Evolutionary conservation across 2,329 filamentous ascomycete genomes (phyloP), one percentile per base, ranked within the genome.

Genomic region (Aspergillus tubingensis): DNA sequence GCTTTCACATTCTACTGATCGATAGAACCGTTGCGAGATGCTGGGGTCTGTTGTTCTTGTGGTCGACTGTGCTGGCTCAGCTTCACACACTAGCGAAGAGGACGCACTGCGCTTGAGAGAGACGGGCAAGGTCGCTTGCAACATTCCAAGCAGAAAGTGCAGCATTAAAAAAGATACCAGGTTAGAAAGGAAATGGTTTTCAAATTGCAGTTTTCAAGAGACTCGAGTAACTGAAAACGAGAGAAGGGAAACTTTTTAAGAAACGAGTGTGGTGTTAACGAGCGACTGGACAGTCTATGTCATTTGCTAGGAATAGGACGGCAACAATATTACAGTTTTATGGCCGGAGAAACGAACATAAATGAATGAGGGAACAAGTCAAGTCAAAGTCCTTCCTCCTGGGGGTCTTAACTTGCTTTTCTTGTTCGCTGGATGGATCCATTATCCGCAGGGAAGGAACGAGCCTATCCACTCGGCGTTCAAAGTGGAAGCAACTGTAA

Each of bases 301-400:
- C 65, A 63, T 65, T 38, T 62, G 55, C 39, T 60, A 62, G 51
- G 54, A 41, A 62, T 60, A 59, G 44, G 54, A 61, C 54, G 58
- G 55, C 56, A 57, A 43, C 48, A 51, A 57, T 44, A 48, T 21
- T 57, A 54, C 44, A 43, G 13, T 54, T 50, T 39, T 8, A 39
- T 38, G n/a, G 7, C 19, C 17, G 50, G 10, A 38, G 27, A 57
- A 59, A 44, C 47, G 47, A 50, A 17, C 15, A 27, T 50, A 30
- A 27, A 50, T 50, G 49, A 43, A 49, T 54, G 59, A 44, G 21
- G 52, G 44, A 56, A 41, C 3, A 19, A 21, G 27, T 54, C 32
- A 19, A 53, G 51, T 21, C 25, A 25, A 23, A 6, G 3, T 23
- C 13, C 32, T 41, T 25, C 23, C 36, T 6, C 25, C 32, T 5